Evolutionary conservation across 768 basidiomycete genomes (phyloP), one percentile per base, ranked within the genome.

Genomic region (Rhizopogon salebrosus): DNA sequence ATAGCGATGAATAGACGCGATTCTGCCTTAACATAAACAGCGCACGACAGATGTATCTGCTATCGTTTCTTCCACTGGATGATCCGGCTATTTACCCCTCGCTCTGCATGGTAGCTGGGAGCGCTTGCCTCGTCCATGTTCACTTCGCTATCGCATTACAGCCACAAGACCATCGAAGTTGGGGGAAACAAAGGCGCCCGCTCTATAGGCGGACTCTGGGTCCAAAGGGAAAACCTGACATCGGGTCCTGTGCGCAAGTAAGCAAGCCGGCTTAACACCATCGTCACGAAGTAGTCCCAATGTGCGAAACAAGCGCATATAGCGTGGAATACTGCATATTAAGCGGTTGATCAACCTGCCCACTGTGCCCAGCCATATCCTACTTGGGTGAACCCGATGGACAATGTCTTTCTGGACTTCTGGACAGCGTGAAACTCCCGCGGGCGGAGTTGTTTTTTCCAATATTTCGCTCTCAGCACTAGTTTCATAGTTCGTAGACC

Each of bases 311-410:
- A n/a, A n/a, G n/a, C n/a, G n/a, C n/a, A n/a, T n/a, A n/a, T n/a
- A n/a, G n/a, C n/a, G n/a, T n/a, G 18, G 10, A 10, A 11, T 29
- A 11, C 18, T 43, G 6, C 10, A 18, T 6, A 27, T 29, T n/a
- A 26, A 43, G 42, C 18, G 11, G 26, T 29, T 43, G 7, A 43
- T 43, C 6, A 3, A 10, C 4, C 26, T 4, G 11, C 26, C 26
- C 3, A 57, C n/a, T n/a, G n/a, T n/a, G n/a, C n/a, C n/a, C n/a
- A 83, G 83, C 64, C 68, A 11, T 85, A 85, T 63, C 81, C 83
- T 1, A 71, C 82, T 10, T 90, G 89, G 89, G 89, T 91, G 64
- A 70, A 89, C 6, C 73, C 78, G 24, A 54, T 91, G 6, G 87
- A 89, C 49, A 82, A 82, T 52, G 84, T 90, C 5, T 90, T n/a